Conservation (phyloP, 257 asterid genomes). For the Fraxinus quadrangulata region DNA sequence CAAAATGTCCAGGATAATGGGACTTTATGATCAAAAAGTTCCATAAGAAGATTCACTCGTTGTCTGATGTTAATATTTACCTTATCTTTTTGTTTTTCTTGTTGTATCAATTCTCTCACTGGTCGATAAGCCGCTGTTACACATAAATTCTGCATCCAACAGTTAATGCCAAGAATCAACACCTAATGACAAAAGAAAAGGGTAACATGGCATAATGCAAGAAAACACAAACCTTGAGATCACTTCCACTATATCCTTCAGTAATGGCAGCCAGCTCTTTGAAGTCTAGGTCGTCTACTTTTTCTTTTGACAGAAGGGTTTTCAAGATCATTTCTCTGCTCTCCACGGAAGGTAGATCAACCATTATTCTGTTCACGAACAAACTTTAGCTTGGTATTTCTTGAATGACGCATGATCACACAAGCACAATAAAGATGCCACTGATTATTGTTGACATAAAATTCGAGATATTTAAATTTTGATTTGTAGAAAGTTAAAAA, state of each 20-base stretch:
- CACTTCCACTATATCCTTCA: constrained; percentile 97
- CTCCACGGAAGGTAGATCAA: constrained; percentile 82
- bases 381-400: constrained; percentile 27
- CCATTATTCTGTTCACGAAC: constrained; percentile 78
- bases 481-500: neutral
- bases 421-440: neutral
- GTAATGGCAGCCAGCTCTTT: constrained; percentile 86
- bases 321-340: constrained; percentile 85
- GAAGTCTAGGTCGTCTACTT: constrained; percentile 69
- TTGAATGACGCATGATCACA: constrained; percentile 6
- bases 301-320: constrained; percentile 86
- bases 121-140: constrained; percentile 93
- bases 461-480: neutral
- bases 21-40: too few species aligned
- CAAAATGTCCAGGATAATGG: neutral
- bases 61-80: constrained; percentile 30
- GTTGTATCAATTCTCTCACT: constrained; percentile 79
- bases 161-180: constrained; percentile 31
- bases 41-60: too few species aligned
- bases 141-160: constrained; percentile 73
- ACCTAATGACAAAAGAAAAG: neutral
- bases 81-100: constrained; percentile 72
- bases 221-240: constrained; percentile 76
- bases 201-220: neutral
- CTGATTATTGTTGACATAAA: neutral